Conservation (phyloP, 2,329 filamentous ascomycete genomes). For the Leptodontidium sp. region DNA sequence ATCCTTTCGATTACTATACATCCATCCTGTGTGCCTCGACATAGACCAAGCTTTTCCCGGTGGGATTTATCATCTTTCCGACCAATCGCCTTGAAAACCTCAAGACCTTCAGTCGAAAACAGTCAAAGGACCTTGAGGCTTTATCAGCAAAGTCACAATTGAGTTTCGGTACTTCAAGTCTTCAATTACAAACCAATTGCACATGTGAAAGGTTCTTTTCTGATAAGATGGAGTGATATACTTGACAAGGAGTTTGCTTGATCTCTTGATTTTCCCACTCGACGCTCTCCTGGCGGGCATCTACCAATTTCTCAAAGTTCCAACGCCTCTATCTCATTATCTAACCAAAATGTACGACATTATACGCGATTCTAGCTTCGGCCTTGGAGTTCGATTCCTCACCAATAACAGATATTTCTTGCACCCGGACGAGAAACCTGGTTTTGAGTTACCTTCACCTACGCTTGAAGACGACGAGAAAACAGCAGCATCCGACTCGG, state of each 20-base stretch:
- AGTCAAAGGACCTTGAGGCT: not conserved
- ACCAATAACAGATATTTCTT: conserved; percentile 1
- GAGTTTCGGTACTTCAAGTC: no score
- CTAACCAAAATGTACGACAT: not conserved
- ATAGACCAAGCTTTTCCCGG: not conserved
- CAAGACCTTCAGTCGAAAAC: not conserved
- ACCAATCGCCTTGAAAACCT: not conserved
- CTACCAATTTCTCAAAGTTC: not conserved
- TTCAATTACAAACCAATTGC: no score
- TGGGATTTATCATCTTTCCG: not conserved
- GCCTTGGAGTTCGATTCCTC: not conserved
- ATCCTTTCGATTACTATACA: not conserved
- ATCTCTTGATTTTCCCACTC: not conserved
- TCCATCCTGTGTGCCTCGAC: not conserved
- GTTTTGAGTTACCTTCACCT: conserved; percentile 17
- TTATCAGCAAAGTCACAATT: not conserved
- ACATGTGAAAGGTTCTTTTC: no score
- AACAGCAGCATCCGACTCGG: not conserved
- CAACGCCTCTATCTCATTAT: not conserved
- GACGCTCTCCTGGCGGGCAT: not conserved
- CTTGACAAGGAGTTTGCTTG: not conserved
- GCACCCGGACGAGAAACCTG: conserved; percentile 10
- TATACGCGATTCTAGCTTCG: not conserved
- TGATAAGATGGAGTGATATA: no score
- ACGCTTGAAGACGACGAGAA: conserved; percentile 2